Percentiles rank a stretch among this genome's conserved stretches.
Evolutionary conservation across 2,329 filamentous ascomycete species (phyloP).

Genomic region (Ophiostoma pallidulum): DNA sequence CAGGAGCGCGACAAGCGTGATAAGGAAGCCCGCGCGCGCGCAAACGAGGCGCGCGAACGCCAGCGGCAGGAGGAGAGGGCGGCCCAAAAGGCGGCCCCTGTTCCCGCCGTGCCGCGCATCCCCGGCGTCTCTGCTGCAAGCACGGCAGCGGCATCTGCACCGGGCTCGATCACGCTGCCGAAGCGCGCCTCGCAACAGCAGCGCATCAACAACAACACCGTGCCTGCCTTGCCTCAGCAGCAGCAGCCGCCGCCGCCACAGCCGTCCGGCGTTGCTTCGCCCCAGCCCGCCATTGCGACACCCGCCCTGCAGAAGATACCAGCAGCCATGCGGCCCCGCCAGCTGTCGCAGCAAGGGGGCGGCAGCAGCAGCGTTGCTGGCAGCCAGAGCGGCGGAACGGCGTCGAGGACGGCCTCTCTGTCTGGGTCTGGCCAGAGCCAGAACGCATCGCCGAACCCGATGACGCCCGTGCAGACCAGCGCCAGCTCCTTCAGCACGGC

Average conservation of each 20-base stretch:
- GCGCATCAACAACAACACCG: constrained; percentile 26
- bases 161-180: constrained; percentile 26
- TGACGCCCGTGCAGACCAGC: constrained; percentile 56
- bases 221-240: constrained; percentile 51
- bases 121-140: constrained; percentile 15
- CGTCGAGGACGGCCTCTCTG: constrained; percentile 57
- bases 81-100: constrained; percentile 30
- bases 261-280: constrained; percentile 57
- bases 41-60: constrained; percentile 23
- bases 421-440: constrained; percentile 46
- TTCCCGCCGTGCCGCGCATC: background rate
- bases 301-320: constrained; percentile 75
- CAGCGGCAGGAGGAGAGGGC: constrained; percentile 33
- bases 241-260: constrained; percentile 20
- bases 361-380: constrained; percentile 57
- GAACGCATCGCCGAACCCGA: constrained; percentile 48
- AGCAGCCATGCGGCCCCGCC: constrained; percentile 67
- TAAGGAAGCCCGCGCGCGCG: constrained; percentile 35
- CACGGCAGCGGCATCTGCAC: constrained; percentile 13
- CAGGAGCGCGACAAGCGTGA: constrained; percentile 47
- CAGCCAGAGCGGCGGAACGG: constrained; percentile 41
- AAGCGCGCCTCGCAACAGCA: constrained; percentile 46
- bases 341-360: constrained; percentile 69
- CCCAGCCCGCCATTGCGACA: constrained; percentile 68
- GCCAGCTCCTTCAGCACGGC: constrained; percentile 53